Evolutionary conservation across 306 rosid genomes (phyloP).

Genomic region (Urtica urens): DNA sequence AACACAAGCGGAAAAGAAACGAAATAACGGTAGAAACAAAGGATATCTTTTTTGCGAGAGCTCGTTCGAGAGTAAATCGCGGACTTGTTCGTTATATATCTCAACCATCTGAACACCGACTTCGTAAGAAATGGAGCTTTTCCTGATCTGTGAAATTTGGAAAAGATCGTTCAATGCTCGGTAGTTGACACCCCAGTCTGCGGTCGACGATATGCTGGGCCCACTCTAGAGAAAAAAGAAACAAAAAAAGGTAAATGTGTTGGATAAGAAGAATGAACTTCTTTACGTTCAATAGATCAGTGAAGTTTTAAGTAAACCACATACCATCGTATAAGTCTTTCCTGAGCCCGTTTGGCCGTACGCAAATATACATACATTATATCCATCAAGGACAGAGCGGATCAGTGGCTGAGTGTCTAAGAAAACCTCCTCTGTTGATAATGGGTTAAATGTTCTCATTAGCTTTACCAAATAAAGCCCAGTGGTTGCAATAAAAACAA

Average conservation of each 20-base stretch:
- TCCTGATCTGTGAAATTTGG: conserved; percentile 74
- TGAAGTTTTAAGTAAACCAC: conserved; percentile 14
- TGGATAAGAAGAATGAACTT: background rate
- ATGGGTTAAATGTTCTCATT: background rate
- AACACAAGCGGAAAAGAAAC: background rate
- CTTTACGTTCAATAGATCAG: background rate
- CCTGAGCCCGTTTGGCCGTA: conserved; percentile 99
- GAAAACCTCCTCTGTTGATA: conserved; percentile 65
- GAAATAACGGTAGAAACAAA: conserved; percentile 20
- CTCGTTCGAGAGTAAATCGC: conserved; percentile 66
- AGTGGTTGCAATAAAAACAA: background rate
- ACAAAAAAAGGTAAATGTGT: background rate
- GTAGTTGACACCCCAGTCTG: conserved; percentile 95
- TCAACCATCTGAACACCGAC: conserved; percentile 98
- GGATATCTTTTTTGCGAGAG: conserved; percentile 97
- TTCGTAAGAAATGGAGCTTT: conserved; percentile 65
- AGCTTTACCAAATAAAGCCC: background rate
- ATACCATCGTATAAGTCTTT: conserved; percentile 95
- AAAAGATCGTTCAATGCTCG: conserved; percentile 92
- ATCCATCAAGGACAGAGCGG: conserved; percentile 94
- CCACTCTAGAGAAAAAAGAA: conserved; percentile 53
- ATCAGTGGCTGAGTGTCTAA: conserved; percentile 76
- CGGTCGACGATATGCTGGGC: conserved; percentile 53
- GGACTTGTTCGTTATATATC: conserved; percentile 96
- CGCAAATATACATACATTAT: conserved; percentile 97